Evolutionary conservation across 2,329 filamentous ascomycete genomes (phyloP).

Genomic region (Mycosphaerella sp.): DNA sequence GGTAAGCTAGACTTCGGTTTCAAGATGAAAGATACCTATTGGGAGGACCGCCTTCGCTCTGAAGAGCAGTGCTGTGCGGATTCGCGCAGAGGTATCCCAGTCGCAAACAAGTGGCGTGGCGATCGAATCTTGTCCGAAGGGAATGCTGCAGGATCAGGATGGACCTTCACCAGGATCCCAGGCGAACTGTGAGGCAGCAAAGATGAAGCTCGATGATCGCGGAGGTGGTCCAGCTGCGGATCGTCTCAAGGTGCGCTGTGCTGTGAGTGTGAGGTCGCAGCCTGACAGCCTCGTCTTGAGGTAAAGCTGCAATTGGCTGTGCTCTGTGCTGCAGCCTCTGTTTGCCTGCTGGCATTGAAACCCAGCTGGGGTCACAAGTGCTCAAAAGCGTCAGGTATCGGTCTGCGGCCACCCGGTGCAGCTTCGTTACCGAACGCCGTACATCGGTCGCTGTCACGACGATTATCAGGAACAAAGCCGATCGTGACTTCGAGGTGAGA

Average conservation of each 20-base stretch:
- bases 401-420: not conserved
- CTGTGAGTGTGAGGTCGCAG: not conserved
- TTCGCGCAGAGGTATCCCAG: not conserved
- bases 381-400: conserved; percentile 2
- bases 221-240: not conserved
- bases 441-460: not conserved
- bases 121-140: not conserved
- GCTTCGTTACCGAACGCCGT: not conserved
- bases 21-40: not conserved
- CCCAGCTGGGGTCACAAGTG: conserved; percentile 6
- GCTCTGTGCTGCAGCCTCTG: not conserved
- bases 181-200: not conserved
- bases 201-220: not conserved
- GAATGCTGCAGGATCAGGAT: not conserved
- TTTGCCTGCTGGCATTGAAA: conserved; percentile 9
- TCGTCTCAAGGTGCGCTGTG: not conserved
- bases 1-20: not conserved
- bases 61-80: not conserved
- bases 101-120: not conserved
- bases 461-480: not conserved
- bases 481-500: not conserved
- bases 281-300: conserved; percentile 8
- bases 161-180: not conserved
- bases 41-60: not conserved
- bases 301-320: conserved; percentile 5